A percentile compares a stretch with the other conserved stretches of the same genome.
phyloP scores from a whole-genome alignment of 768 basidiomycete genomes.

The Pleurotus ostreatus region DNA sequence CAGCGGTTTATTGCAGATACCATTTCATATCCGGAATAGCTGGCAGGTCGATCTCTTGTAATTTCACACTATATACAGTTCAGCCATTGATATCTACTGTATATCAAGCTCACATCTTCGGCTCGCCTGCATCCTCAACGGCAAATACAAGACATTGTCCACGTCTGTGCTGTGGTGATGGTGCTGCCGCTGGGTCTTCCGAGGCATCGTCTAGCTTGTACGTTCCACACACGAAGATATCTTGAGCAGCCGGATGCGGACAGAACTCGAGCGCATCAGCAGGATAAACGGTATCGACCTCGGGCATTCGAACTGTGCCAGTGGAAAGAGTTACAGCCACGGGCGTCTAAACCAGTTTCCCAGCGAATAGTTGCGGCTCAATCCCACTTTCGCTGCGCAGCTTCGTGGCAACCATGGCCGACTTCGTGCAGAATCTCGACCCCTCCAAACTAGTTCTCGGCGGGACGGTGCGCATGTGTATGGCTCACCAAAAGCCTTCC shows the following conservation, averaged over 20 bases:
- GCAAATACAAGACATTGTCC: conserved; percentile 76
- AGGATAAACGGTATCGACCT: conserved; percentile 69
- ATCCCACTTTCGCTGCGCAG: background rate
- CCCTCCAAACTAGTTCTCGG: conserved; percentile 63
- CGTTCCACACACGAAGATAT: conserved; percentile 85
- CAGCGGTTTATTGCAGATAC: conserved; percentile 31
- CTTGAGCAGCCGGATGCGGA: conserved; percentile 52
- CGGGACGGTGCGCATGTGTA: conserved; percentile 47
- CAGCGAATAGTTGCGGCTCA: no score
- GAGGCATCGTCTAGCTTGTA: conserved; percentile 65
- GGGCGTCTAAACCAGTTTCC: no score
- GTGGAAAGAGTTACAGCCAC: background rate
- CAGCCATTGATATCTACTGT: background rate
- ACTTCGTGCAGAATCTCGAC: conserved; percentile 70
- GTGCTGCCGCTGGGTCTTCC: conserved; percentile 3
- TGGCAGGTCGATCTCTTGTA: conserved; percentile 69
- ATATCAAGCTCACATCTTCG: conserved; percentile 28
- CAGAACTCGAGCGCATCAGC: conserved; percentile 93
- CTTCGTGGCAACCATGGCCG: conserved; percentile 25
- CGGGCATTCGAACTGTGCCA: background rate
- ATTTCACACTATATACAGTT: conserved; percentile 38
- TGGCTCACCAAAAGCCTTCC: background rate
- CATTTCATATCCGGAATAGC: conserved; percentile 96
- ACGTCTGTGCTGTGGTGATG: conserved; percentile 37
- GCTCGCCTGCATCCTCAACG: conserved; percentile 24